Base-by-base conservation (phyloP, 176 grass and related monocot genomes). In the Avena sativa region DNA sequence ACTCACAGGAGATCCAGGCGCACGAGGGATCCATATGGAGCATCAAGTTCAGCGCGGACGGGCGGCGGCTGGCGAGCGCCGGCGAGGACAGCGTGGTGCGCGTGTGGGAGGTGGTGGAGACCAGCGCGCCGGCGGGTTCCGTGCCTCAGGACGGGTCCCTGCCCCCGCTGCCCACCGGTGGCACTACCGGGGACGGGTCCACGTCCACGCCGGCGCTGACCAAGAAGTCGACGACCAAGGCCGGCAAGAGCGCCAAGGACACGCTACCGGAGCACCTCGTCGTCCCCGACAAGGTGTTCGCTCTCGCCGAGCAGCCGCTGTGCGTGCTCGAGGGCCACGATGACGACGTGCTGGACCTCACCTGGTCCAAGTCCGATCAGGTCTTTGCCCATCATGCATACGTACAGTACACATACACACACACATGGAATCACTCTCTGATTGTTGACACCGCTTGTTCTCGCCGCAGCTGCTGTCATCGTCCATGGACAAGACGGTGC, bases 401-500 rank as follows among this genome's bases (percentile, higher is more conserved):
- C 6, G 7, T 43, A 8, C 40, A 28, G 28, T 2, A 7, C 6
- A 43, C 40, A 6, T 43, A 43, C 40, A 43, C 8, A 43, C 8
- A 74, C 4, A 55, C 70, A 34, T 38, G 0, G 38, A 57, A 9
- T 72, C 52, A 17, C 66, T 11, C 84, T 15, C 0, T 21, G 10
- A 63, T 73, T 73, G 71, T 8, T 48, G 46, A 73, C 71, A 73
- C n/a, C 5, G 20, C 15, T 63, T 71, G 9, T 49, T 7, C 44
- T 76, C 1, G 12, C 12, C 6, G 80, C 89, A 93, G 81, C 21
- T 98, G 86, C 84, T 98, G 67, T 98, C 96, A 75, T 95, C 96
- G 52, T 98, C 96, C 1, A 98, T 98, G 96, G 96, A 98, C 75
- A 98, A 98, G 86, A 96, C 96, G 20, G 96, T 98, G 46, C 90